Conservation (phyloP, 148 eudicot species). For the Vaccinium macrocarpon region DNA sequence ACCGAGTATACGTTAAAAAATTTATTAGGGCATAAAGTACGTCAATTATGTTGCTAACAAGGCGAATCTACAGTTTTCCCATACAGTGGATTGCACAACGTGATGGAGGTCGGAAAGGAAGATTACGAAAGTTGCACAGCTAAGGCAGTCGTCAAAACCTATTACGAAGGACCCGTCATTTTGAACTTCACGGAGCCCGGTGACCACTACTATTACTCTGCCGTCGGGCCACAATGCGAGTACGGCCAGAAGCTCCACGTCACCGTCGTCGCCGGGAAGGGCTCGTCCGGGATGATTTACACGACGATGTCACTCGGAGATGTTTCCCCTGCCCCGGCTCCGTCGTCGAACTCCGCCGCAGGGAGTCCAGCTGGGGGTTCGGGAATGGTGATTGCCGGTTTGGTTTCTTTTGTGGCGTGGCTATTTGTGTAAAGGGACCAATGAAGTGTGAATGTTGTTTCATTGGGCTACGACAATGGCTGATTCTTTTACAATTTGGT, state of each 20-base stretch:
- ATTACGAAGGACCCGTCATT: slow-evolving; percentile 35
- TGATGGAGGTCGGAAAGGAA: slow-evolving; percentile 37
- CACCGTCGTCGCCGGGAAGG: slow-evolving; percentile 30
- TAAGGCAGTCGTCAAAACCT: slow-evolving; percentile 25
- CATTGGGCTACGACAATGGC: background rate
- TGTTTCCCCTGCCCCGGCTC: background rate
- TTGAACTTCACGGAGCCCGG: slow-evolving; percentile 37
- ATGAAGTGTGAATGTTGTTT: background rate
- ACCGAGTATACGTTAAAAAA: no score
- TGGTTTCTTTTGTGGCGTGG: slow-evolving; percentile 2
- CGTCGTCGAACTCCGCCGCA: background rate
- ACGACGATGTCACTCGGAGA: background rate
- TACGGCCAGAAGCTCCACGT: slow-evolving; percentile 59
- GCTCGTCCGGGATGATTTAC: slow-evolving; percentile 1
- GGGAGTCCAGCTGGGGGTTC: no score
- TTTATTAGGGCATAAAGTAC: background rate
- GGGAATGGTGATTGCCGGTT: background rate
- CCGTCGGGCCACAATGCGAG: slow-evolving; percentile 57
- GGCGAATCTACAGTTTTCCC: slow-evolving; percentile 45
- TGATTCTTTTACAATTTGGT: background rate
- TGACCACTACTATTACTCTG: slow-evolving; percentile 52
- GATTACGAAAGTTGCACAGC: slow-evolving; percentile 39
- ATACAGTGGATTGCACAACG: slow-evolving; percentile 45
- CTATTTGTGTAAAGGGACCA: background rate
- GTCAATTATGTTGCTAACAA: background rate